Evolutionary conservation across 1,139 yeast species (phyloP).

Genomic region (Hyphopichia wangnamkhiaoensis): DNA sequence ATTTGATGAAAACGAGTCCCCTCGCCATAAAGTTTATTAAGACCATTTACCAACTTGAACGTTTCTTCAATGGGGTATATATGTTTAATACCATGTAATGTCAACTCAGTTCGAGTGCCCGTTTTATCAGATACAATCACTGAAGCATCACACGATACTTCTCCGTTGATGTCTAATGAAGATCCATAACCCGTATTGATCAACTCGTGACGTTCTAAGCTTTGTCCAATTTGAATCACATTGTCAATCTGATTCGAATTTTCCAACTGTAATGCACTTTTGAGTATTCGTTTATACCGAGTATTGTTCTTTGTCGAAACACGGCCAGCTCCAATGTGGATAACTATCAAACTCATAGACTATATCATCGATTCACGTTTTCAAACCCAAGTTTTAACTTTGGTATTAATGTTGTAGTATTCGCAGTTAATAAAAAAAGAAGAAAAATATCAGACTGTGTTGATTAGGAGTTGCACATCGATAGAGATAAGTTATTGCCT

Average conservation of each 20-base stretch:
- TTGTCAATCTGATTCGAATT: conserved; percentile 10
- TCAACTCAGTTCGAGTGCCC: conserved; percentile 13
- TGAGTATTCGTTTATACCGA: conserved; percentile 24
- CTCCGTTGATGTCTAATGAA: conserved; percentile 46
- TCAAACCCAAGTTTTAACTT: too few relatives aligned
- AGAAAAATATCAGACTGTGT: too few relatives aligned
- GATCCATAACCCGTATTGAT: conserved; percentile 64
- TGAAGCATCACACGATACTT: conserved; percentile 56
- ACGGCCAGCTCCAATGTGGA: conserved; percentile 46
- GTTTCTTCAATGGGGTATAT: conserved; percentile 25
- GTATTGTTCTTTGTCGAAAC: conserved; percentile 21
- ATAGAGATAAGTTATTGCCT: too few relatives aligned
- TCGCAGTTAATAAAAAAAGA: too few relatives aligned
- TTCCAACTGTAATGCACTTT: conserved; percentile 17
- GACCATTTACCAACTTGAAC: conserved; percentile 16
- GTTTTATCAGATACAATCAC: conserved; percentile 17
- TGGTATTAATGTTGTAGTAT: too few relatives aligned
- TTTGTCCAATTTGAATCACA: conserved; percentile 13
- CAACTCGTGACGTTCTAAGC: conserved; percentile 44
- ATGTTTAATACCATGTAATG: conserved; percentile 25
- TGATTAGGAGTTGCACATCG: too few relatives aligned
- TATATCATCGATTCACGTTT: too few relatives aligned
- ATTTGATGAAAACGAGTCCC: conserved; percentile 9
- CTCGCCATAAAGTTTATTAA: conserved; percentile 13
- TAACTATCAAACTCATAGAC: conserved; percentile 12